Base-by-base conservation (phyloP, 345 rosid genomes). In the Pelargonium nanum region DNA sequence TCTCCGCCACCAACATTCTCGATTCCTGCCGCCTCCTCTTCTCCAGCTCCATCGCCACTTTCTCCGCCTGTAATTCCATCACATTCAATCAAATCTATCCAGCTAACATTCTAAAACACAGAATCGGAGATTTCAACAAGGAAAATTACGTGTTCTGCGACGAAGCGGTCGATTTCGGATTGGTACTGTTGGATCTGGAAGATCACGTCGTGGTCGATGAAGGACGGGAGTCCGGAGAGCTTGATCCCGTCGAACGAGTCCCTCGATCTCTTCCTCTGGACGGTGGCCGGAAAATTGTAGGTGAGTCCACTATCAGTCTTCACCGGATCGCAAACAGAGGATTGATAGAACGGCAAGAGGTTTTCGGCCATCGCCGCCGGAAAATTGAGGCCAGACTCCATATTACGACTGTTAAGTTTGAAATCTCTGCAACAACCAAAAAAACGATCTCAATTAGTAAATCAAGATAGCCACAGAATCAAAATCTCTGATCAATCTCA, bases 111-210 rank as follows among this genome's bases (percentile, higher is more conserved):
- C 25, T 50, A 23, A 21, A 15, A 19, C n/a, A n/a, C n/a, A n/a
- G n/a, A n/a, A 22, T 16, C 0, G 19, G 58, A 19, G 0, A 8
- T 21, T 51, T 4, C 21, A 4, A 26, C 44, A n/a, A 6, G 24
- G 0, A 26, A 51, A 61, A 68, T 64, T 76, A 83, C 88, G 30
- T 78, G 81, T 25, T 79, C 80, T 26, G 81, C 75, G 19, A 89
- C 60, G 74, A 75, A 68, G 25, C 68, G 74, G 64, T 86, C 85
- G 50, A 84, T 71, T 66, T 86, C 93, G 0, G 73, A 64, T 22
- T 81, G 89, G 50, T 83, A 79, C 23, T 77, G 83, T 6, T 84
- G 87, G 66, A 84, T 78, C 75, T 78, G 84, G 4, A 72, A 58
- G 17, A 69, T 22, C 57, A 77, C n/a, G 6, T 79, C 82, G 22